Base-by-base conservation (phyloP, 371 early-diverging fungal species). In the Dentiscutata heterogama region DNA sequence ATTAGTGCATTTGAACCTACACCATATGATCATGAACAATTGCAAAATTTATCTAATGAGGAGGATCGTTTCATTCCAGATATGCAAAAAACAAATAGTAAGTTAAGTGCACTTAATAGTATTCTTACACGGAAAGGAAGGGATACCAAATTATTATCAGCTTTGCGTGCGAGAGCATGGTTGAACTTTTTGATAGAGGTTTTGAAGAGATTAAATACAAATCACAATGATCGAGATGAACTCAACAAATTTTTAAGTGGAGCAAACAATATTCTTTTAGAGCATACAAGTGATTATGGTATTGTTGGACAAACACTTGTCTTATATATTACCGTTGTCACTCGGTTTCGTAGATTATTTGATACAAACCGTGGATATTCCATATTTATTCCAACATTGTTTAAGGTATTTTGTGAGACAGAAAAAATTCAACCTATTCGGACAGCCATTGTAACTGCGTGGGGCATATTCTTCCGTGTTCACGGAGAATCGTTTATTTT, bases 401-500 rank as follows among this genome's bases (percentile, higher is more conserved):
- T 93, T 86, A 90, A 91, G 78, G 88, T 90, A 0, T 93, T 89
- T 85, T 92, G 91, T 77, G 90, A 91, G 67, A 87, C 89, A 1
- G 86, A 86, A 25, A 83, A 85, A 2, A 86, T 82, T 42, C 83
- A 83, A 0, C 87, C 87, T 27, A 85, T 91, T 10, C 84, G 88
- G 6, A 88, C 89, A 10, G 91, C 92, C 0, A 90, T 93, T 58
- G 87, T 85, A n/a, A 91, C 88, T 78, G 87, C 89, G 0, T 91
- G 91, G 87, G 88, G 88, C 71, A 86, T 90, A n/a, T 92, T 93
- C 27, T 92, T 90, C 76, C 87, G 89, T 25, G 85, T 92, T 1
- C 93, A 93, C 63, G 90, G 91, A 83, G 93, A 93, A 71, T 84
- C 93, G 0, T 93, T 93, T 84, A 86, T 93, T 1, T 91, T 93